phyloP scores from a whole-genome alignment of 2,329 filamentous ascomycete species.

The Pestalotiopsis sp. region DNA sequence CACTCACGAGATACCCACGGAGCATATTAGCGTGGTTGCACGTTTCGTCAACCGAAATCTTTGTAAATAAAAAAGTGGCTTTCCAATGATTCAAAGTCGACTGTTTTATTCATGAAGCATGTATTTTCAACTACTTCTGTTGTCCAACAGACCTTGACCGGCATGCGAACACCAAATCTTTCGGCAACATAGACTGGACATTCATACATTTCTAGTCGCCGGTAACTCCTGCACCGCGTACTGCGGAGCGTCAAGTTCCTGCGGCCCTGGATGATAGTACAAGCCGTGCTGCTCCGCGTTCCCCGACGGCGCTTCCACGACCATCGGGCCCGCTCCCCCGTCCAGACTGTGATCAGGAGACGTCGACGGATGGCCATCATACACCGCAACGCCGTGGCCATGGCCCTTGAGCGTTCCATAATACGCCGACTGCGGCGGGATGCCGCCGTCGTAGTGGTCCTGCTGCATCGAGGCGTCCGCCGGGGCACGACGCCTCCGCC shows the following conservation, averaged over 20 bases:
- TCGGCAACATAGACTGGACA: background rate
- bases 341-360: background rate
- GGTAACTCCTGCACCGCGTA: background rate
- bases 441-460: background rate
- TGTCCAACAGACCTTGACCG: background rate
- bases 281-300: background rate
- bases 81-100: background rate
- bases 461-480: background rate
- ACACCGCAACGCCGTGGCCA: background rate
- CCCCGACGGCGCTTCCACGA: background rate
- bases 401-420: background rate
- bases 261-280: background rate
- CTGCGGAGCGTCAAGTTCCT: background rate
- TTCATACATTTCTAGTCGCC: background rate
- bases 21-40: background rate
- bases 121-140: background rate
- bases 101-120: background rate
- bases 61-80: background rate
- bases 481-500: background rate
- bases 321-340: background rate
- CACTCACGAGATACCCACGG: background rate
- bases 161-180: background rate
- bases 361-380: background rate
- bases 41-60: background rate
- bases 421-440: background rate